phyloP scores from a whole-genome alignment of 2,329 filamentous ascomycete genomes.

The Botrytis porri region DNA sequence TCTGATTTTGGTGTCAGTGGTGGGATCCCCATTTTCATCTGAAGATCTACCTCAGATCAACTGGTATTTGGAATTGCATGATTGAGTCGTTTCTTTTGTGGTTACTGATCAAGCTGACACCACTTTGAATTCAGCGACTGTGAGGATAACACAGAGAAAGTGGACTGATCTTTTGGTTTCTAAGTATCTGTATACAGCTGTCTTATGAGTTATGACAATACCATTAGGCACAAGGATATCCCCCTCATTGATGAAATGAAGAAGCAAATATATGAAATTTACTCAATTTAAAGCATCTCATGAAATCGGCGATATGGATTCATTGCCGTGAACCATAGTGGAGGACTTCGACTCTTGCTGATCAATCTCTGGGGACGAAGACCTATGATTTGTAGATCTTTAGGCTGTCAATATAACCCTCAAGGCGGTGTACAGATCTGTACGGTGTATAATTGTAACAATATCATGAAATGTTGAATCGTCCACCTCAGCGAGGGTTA shows the following conservation, averaged over 20 bases:
- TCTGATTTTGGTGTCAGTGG: neutral
- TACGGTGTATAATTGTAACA: neutral
- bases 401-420: neutral
- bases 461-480: neutral
- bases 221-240: neutral
- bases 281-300: conserved; percentile 15
- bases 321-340: conserved; percentile 12
- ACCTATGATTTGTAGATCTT: conserved; percentile 15
- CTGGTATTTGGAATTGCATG: neutral
- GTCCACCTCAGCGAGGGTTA: neutral
- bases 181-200: neutral
- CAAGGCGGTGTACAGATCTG: conserved; percentile 12
- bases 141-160: neutral
- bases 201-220: neutral
- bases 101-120: neutral
- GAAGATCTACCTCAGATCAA: neutral
- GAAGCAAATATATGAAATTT: neutral
- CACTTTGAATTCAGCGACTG: neutral
- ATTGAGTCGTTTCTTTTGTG: conserved; percentile 1
- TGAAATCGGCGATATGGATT: conserved; percentile 7
- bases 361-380: neutral
- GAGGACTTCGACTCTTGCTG: conserved; percentile 10
- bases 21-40: neutral
- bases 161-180: neutral
- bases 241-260: neutral